Percentiles rank a stretch among this genome's conserved stretches.
Evolutionary conservation across 1,284 basidiomycete genomes (phyloP).

Genomic region (Malassezia sympodialis): DNA sequence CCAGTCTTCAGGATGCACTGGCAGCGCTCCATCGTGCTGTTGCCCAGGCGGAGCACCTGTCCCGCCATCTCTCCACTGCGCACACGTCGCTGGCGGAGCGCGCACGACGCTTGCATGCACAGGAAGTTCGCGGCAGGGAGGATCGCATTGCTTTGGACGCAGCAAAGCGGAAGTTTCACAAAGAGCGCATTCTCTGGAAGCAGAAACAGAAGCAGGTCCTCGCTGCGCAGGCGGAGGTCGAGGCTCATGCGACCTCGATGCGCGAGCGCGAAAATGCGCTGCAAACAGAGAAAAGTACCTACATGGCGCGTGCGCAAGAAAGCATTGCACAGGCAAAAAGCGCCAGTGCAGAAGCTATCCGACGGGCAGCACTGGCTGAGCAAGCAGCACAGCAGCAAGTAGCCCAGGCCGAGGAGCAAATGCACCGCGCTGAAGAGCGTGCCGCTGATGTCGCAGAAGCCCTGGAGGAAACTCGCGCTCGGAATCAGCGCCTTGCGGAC

Average conservation of each 20-base stretch:
- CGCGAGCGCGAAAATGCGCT: background rate
- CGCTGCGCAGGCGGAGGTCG: background rate
- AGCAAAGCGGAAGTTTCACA: background rate
- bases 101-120: background rate
- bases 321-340: background rate
- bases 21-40: background rate
- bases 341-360: conserved; percentile 10
- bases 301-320: background rate
- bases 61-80: background rate
- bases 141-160: background rate
- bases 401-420: background rate
- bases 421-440: conserved; percentile 5
- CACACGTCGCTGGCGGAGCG: background rate
- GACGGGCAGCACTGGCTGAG: conserved; percentile 8
- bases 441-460: conserved; percentile 3
- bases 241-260: conserved; percentile 1
- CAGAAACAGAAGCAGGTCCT: conserved; percentile 5
- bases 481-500: conserved; percentile 14
- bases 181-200: conserved; percentile 6
- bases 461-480: background rate
- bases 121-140: background rate
- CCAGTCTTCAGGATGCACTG: background rate
- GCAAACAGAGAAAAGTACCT: background rate
- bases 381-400: background rate
- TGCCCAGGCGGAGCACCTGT: background rate